Evolutionary conservation across 371 early-diverging fungal genomes (phyloP), one percentile per base, ranked within the genome.

Genomic region (Sporodiniella umbellata): DNA sequence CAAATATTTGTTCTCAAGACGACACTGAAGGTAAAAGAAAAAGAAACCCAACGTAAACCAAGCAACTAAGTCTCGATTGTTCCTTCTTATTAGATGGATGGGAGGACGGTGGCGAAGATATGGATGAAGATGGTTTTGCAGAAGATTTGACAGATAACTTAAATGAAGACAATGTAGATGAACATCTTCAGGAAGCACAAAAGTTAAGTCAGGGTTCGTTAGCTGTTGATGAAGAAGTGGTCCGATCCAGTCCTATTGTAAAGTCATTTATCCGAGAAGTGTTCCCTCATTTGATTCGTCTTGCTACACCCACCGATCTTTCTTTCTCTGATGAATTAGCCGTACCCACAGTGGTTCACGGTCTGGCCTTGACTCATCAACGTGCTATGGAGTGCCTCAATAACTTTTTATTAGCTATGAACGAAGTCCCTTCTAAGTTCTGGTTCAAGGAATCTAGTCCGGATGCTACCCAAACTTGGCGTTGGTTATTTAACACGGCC

Each of bases 341-440:
- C n/a, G 71, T 69, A 3, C 70, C 79, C 5, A 48, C 60, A 24
- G 68, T 81, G 30, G 70, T 76, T n/a, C 60, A 74, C n/a, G 76
- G 68, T 11, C 59, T 79, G 25, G 65, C 62, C 8, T 70, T 73
- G 19, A 76, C 83, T 11, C 85, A 88, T 60, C 75, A 84, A 42
- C 83, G 90, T 35, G 82, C 90, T 1, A 61, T 88, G 30, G 86
- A 84, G 42, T 88, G 86, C 40, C 58, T 90, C 48, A 90, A 88
- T 72, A 90, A 90, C 64, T 84, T 87, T 51, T 72, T 88, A 51
- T 64, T 88, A 50, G 72, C 78, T 0, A 84, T 87, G 78, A 76
- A 80, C 19, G 89, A 88, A 37, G 69, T 81, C 6, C 80, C 86
- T 1, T 72, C 79, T 40, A 78, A 76, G 33, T 71, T 77, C 47